Evolutionary conservation across 495 filamentous ascomycete species (phyloP).

Genomic region (Aspergillus sparsus): DNA sequence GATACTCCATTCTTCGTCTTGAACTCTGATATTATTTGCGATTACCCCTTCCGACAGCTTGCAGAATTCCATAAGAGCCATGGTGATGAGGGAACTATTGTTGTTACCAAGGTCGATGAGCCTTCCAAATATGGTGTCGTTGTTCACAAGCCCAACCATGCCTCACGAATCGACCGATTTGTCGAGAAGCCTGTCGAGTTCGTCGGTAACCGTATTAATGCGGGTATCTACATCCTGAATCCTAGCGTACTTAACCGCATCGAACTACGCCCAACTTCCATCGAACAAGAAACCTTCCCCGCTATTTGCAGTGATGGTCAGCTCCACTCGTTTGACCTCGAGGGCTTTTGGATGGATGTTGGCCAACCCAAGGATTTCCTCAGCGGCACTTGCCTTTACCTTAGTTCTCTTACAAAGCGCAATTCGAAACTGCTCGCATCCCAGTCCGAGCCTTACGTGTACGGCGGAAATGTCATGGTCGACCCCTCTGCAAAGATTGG

Average conservation of each 20-base stretch:
- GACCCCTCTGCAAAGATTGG: slow-evolving; percentile 95
- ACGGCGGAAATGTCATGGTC: slow-evolving; percentile 96
- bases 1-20: slow-evolving; percentile 97
- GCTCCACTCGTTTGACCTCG: slow-evolving; percentile 95
- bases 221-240: slow-evolving; percentile 98
- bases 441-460: slow-evolving; percentile 74
- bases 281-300: slow-evolving; percentile 99
- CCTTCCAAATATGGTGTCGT: slow-evolving; percentile 99
- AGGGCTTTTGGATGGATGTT: slow-evolving; percentile 99
- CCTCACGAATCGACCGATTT: slow-evolving; percentile 95
- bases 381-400: slow-evolving; percentile 93
- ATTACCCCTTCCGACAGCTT: slow-evolving; percentile 91
- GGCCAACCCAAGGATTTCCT: slow-evolving; percentile 99
- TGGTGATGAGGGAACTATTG: slow-evolving; percentile 95
- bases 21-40: slow-evolving; percentile 97
- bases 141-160: slow-evolving; percentile 93
- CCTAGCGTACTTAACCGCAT: slow-evolving; percentile 87
- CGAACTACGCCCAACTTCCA: slow-evolving; percentile 96
- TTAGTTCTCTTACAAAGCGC: slow-evolving; percentile 91
- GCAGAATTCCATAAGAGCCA: slow-evolving; percentile 86
- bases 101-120: slow-evolving; percentile 99
- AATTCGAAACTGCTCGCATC: slow-evolving; percentile 82
- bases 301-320: slow-evolving; percentile 88
- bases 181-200: slow-evolving; percentile 99
- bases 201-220: slow-evolving; percentile 99